phyloP scores from a whole-genome alignment of 2,329 filamentous ascomycete species.

The Cladobotryum mycophilum region DNA sequence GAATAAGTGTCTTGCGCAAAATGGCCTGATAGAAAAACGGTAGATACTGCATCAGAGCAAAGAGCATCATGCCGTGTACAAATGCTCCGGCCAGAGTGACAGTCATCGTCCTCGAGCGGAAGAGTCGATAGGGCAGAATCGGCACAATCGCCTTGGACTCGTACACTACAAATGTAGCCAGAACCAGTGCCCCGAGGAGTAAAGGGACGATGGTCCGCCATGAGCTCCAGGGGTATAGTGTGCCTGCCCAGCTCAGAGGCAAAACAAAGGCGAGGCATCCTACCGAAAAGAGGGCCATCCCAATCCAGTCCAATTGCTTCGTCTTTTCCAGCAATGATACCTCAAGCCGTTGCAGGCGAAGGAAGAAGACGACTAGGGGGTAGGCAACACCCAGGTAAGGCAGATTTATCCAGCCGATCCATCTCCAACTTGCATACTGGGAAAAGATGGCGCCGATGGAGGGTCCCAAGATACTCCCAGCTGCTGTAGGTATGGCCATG shows the following conservation, averaged over 20 bases:
- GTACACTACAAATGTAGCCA: slow-evolving; percentile 24
- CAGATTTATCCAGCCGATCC: slow-evolving; percentile 31
- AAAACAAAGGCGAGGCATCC: too few species aligned
- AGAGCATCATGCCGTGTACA: slow-evolving; percentile 26
- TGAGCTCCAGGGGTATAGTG: too few species aligned
- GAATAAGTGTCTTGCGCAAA: slow-evolving; percentile 20
- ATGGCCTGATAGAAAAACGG: slow-evolving; percentile 31
- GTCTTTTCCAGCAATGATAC: slow-evolving; percentile 18
- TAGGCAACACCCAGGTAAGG: slow-evolving; percentile 19
- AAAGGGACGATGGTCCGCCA: slow-evolving; percentile 8
- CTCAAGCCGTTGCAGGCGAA: slow-evolving; percentile 11
- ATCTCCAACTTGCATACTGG: slow-evolving; percentile 21
- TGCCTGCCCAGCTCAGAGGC: too few species aligned
- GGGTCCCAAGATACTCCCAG: slow-evolving; percentile 19
- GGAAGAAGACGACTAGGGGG: slow-evolving; percentile 17
- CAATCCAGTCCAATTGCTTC: too few species aligned
- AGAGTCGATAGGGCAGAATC: slow-evolving; percentile 27
- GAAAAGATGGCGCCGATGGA: slow-evolving; percentile 21
- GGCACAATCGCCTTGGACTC: slow-evolving; percentile 23
- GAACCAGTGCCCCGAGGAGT: slow-evolving; percentile 21
- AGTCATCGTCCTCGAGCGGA: slow-evolving; percentile 19
- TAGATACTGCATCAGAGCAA: slow-evolving; percentile 24
- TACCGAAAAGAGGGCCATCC: too few species aligned
- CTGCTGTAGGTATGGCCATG: slow-evolving; percentile 18
- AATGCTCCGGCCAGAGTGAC: slow-evolving; percentile 21